Base-by-base conservation (phyloP, 1,284 basidiomycete species). In the Tranzscheliella williamsii region DNA sequence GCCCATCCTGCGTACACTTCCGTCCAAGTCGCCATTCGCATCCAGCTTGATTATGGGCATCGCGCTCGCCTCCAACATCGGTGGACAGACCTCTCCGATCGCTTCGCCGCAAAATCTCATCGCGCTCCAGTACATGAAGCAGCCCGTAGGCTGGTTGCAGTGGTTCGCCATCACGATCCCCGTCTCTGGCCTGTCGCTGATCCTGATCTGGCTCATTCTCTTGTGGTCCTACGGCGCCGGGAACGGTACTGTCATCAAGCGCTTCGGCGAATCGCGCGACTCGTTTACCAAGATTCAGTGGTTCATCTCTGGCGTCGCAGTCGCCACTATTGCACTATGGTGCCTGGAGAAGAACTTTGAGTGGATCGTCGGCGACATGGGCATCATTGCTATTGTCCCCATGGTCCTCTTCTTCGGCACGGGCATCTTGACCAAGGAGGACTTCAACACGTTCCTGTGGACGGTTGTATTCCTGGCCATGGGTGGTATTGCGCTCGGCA, bases 61-160 rank as follows among this genome's bases (percentile, higher is more conserved):
- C 55, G 95, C 95, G 1, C 84, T 99, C 4, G 92, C 94, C 0
- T 91, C 93, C 24, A 98, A 98, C 79, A 94, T 98, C 54, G 95
- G 95, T n/a, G 92, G 92, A 0, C 91, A 94, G 79, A 89, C 87
- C 44, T 96, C 91, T 2, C 92, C 91, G 4, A 81, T 81, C 45
- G 95, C 93, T 0, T 95, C 92, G 0, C 94, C 95, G 1, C 95
- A 99, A 79, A 99, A 98, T 78, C 83, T 97, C 22, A 97, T 98
- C 67, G 93, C 94, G 3, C 81, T 97, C 11, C 81, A 85, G 37
- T 85, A 83, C 24, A 97, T 99, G 94, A 85, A 90, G 39, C 87
- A 88, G 4, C 84, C 85, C 4, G 81, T 97, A 2, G 88, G 88
- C 66, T 98, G 94, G 94, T 84, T 84, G 1, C 84, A 86, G 48